These are phyloP conservation scores for Ramichloridium luteum DNA, from an alignment of 2,329 filamentous ascomycete species.

Conservation along the genomic window DNA sequence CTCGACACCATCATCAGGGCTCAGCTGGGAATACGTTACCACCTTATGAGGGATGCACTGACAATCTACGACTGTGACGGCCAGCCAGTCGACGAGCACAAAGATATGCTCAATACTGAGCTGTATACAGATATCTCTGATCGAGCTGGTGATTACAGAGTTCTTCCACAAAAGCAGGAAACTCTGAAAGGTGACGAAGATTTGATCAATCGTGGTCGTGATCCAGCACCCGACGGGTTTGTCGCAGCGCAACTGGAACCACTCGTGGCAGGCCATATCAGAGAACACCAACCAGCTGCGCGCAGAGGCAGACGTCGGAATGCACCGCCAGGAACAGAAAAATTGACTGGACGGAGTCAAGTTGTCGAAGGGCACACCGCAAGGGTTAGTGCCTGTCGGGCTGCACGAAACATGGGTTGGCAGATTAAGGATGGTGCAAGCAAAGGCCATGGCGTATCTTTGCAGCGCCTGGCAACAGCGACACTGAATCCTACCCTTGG, in stretches of 20 bases:
- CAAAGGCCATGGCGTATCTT: conserved; percentile 44
- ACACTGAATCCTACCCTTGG: conserved; percentile 63
- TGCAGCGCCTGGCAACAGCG: conserved; percentile 54
- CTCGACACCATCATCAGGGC: conserved; percentile 82
- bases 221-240: conserved; percentile 40
- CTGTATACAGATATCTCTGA: conserved; percentile 93
- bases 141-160: conserved; percentile 79
- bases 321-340: conserved; percentile 42
- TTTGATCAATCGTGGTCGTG: conserved; percentile 69
- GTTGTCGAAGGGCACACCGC: conserved; percentile 57
- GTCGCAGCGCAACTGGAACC: conserved; percentile 22
- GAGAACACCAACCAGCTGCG: conserved; percentile 19
- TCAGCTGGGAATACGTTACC: conserved; percentile 77
- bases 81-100: conserved; percentile 60
- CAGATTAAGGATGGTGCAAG: conserved; percentile 49
- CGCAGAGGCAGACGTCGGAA: conserved; percentile 27
- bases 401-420: conserved; percentile 77
- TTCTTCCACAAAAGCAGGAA: conserved; percentile 56
- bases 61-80: conserved; percentile 82
- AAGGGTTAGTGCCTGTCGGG: conserved; percentile 60
- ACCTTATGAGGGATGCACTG: conserved; percentile 65
- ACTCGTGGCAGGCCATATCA: conserved; percentile 18
- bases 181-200: conserved; percentile 73
- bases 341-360: conserved; percentile 59
- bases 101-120: conserved; percentile 75